Conservation (phyloP, 2,329 filamentous ascomycete species). For the Pseudogymnoascus pannorum region DNA sequence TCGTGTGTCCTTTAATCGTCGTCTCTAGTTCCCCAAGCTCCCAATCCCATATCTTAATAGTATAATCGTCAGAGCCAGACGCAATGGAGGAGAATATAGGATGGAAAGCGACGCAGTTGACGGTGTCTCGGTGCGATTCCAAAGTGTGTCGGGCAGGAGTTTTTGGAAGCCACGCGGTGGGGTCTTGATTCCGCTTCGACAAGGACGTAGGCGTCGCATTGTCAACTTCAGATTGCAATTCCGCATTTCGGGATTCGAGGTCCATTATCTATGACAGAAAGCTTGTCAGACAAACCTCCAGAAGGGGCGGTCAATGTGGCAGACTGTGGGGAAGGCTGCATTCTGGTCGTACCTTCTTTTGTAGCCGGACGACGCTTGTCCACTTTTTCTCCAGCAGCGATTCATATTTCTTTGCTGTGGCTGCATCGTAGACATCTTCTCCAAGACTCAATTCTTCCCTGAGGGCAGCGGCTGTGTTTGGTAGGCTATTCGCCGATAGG, state of each 20-base stretch:
- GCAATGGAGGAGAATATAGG: conserved; percentile 85
- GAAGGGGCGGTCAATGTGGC: neutral
- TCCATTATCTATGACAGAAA: conserved; percentile 73
- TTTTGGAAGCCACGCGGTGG: conserved; percentile 77
- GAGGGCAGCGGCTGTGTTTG: conserved; percentile 61
- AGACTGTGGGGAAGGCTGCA: neutral
- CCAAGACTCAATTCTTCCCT: conserved; percentile 70
- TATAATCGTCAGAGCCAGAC: conserved; percentile 84
- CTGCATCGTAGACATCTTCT: conserved; percentile 63
- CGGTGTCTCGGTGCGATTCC: conserved; percentile 71
- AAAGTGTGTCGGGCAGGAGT: conserved; percentile 74
- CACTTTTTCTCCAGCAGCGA: conserved; percentile 95
- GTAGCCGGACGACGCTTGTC: conserved; percentile 88
- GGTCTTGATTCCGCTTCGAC: conserved; percentile 74
- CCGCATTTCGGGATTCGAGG: conserved; percentile 66
- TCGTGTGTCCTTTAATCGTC: conserved; percentile 88
- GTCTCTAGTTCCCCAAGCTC: conserved; percentile 84
- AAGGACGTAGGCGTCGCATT: conserved; percentile 70
- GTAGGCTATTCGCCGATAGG: conserved; percentile 64
- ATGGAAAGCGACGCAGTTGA: conserved; percentile 88
- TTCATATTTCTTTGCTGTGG: conserved; percentile 89
- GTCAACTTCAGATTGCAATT: conserved; percentile 76
- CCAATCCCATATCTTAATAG: conserved; percentile 97
- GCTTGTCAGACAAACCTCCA: neutral
- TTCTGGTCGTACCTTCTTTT: conserved; percentile 69